Evolutionary conservation across 2,329 filamentous ascomycete species (phyloP).

Genomic region (Botrytis squamosa): DNA sequence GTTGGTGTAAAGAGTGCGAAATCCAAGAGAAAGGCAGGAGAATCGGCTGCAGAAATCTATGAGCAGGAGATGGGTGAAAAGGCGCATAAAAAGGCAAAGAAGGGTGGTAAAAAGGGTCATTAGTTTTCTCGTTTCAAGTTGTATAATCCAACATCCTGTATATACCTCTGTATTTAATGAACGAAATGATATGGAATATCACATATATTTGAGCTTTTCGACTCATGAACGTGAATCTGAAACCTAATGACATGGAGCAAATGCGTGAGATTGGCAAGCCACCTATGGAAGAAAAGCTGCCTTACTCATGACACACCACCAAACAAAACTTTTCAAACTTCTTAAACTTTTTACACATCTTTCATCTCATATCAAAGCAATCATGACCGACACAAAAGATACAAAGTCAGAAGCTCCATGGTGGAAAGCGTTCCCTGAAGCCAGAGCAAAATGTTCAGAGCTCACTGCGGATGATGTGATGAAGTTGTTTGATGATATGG

Average conservation of each 20-base stretch:
- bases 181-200: constrained; percentile 1
- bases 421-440: constrained; percentile 44
- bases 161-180: constrained; percentile 20
- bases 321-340: not conserved
- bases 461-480: constrained; percentile 45
- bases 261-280: not conserved
- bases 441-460: constrained; percentile 42
- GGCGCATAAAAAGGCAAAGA: constrained; percentile 56
- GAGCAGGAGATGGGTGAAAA: constrained; percentile 57
- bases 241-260: not conserved
- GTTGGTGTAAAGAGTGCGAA: constrained; percentile 83
- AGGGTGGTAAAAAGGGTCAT: constrained; percentile 40
- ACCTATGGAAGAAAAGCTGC: constrained; percentile 9
- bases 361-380: constrained; percentile 5
- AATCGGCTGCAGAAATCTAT: constrained; percentile 60
- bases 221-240: not conserved
- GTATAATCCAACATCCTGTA: constrained; percentile 12
- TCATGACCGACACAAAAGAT: constrained; percentile 19
- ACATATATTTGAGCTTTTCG: too few species aligned
- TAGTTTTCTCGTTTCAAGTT: constrained; percentile 11
- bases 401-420: constrained; percentile 24
- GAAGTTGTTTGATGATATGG: constrained; percentile 43
- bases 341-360: not conserved
- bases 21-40: constrained; percentile 68
- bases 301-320: not conserved